Conservation (phyloP, 345 rosid species). For the Citrus maxima region DNA sequence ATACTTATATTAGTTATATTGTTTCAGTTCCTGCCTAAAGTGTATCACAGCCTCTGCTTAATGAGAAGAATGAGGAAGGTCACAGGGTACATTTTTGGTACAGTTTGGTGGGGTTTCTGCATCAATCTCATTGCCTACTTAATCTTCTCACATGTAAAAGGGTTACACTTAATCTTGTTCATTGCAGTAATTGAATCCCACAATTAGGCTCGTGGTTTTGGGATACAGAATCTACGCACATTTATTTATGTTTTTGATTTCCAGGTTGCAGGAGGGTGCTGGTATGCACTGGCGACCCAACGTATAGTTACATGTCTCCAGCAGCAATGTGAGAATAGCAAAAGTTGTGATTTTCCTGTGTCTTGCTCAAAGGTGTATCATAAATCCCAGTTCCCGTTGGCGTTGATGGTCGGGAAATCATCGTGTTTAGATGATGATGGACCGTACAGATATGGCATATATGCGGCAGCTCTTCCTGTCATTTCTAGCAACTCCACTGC, state of each 20-base stretch:
- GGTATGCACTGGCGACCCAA: slow-evolving; percentile 58
- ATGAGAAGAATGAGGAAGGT: slow-evolving; percentile 85
- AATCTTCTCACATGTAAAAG: slow-evolving; percentile 72
- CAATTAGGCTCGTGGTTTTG: no score
- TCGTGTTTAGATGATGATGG: slow-evolving; percentile 48
- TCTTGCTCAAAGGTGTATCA: slow-evolving; percentile 33
- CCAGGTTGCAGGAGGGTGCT: slow-evolving; percentile 66
- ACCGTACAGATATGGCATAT: slow-evolving; percentile 50
- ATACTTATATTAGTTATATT: slow-evolving; percentile 50
- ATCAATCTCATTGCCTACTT: slow-evolving; percentile 88
- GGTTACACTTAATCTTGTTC: no score
- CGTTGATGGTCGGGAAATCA: slow-evolving; percentile 13
- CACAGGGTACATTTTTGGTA: slow-evolving; percentile 88
- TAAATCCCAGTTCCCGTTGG: no score
- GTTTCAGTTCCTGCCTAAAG: slow-evolving; percentile 72
- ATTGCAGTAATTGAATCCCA: no score
- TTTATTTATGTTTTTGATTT: no score
- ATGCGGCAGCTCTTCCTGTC: slow-evolving; percentile 43
- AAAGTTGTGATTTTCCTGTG: slow-evolving; percentile 28
- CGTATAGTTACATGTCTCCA: slow-evolving; percentile 43
- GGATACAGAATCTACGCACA: no score
- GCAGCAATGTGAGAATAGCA: slow-evolving; percentile 31
- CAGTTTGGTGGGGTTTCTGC: slow-evolving; percentile 97
- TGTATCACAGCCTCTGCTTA: slow-evolving; percentile 72
- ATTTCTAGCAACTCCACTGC: slow-evolving; percentile 50